These are phyloP conservation scores for Meredithiella fracta DNA, from an alignment of 2,329 filamentous ascomycete species.

Conservation along the genomic window DNA sequence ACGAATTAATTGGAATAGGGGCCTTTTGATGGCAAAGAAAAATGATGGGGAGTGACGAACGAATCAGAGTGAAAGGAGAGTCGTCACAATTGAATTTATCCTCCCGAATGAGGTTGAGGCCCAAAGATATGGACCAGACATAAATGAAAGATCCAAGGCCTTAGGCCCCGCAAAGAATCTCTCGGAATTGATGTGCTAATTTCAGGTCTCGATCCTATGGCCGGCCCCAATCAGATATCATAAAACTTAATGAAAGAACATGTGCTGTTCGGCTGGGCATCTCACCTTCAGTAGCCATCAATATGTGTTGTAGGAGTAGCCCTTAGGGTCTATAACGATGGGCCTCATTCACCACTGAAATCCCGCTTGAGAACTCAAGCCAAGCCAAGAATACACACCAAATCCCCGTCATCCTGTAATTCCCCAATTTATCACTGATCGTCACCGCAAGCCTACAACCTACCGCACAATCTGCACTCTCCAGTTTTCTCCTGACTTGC, in stretches of 20 bases:
- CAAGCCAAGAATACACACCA: too few relatives aligned
- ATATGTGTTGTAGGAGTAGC: background rate
- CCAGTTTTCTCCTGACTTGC: background rate
- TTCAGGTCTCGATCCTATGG: background rate
- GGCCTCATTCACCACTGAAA: background rate
- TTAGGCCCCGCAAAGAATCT: background rate
- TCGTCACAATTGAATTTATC: too few relatives aligned
- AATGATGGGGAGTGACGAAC: too few relatives aligned
- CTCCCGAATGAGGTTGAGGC: background rate
- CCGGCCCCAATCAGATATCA: background rate
- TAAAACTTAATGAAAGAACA: background rate
- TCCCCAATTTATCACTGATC: too few relatives aligned
- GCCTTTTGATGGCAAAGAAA: too few relatives aligned
- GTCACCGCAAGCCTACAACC: too few relatives aligned
- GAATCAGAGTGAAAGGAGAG: too few relatives aligned
- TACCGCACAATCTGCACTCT: too few relatives aligned
- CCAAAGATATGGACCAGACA: background rate
- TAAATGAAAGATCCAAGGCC: background rate
- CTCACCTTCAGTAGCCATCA: background rate
- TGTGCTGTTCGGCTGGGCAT: background rate
- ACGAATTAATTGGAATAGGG: too few relatives aligned
- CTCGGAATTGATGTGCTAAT: background rate
- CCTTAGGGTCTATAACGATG: background rate
- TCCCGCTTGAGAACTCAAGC: background rate
- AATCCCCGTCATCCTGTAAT: too few relatives aligned